A percentile compares a stretch with the other conserved stretches of the same genome.
These are phyloP conservation scores for Nemania sp. DNA, from an alignment of 2,329 filamentous ascomycete species.

Conservation along the genomic window DNA sequence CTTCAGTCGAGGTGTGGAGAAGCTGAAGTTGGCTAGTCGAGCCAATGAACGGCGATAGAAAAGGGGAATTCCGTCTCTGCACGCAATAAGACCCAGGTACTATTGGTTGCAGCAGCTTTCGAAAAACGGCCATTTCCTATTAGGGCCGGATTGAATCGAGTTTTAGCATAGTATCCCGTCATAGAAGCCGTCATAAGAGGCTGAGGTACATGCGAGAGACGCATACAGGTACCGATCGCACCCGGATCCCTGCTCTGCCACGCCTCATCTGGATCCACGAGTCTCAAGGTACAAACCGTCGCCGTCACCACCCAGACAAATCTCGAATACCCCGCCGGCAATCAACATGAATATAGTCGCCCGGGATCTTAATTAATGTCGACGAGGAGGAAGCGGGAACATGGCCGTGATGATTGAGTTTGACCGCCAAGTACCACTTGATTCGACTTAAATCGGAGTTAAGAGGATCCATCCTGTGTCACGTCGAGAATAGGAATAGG, in stretches of 20 bases:
- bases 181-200: conserved; percentile 3
- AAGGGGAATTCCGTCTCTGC: conserved; percentile 18
- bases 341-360: neutral
- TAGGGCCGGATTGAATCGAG: conserved; percentile 5
- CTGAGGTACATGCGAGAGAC: conserved; percentile 16
- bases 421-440: neutral
- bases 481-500: neutral
- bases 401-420: neutral
- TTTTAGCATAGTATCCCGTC: conserved; percentile 2
- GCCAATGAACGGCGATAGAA: conserved; percentile 12
- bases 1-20: conserved; percentile 18
- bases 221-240: conserved; percentile 16
- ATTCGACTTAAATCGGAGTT: no score
- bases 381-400: no score
- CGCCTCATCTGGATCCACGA: neutral
- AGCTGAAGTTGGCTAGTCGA: conserved; percentile 3
- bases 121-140: conserved; percentile 9
- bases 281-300: no score
- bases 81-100: conserved; percentile 9
- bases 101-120: conserved; percentile 13
- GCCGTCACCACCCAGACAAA: neutral
- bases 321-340: neutral
- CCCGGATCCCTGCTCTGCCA: conserved; percentile 27
- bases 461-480: no score
- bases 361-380: no score